Evolutionary conservation across 495 filamentous ascomycete genomes (phyloP), one percentile per base, ranked within the genome.

Genomic region (Penicillium atrosanguineum): DNA sequence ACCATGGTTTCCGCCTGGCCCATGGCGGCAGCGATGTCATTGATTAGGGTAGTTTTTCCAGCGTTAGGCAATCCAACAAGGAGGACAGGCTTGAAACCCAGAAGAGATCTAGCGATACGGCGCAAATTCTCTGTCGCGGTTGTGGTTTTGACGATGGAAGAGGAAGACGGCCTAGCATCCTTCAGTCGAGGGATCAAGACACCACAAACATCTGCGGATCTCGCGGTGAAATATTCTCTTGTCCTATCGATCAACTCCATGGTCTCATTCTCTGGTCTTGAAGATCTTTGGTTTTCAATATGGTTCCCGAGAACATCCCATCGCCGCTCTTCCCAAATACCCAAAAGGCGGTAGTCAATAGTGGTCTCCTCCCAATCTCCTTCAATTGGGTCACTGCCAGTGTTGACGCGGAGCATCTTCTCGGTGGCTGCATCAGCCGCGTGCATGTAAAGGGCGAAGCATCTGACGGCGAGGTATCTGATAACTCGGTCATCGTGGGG

Each of bases 11-110:
- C 74, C 7, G 86, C 79, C 55, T 87, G 87, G 21, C 86, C 86
- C 54, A 96, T 81, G 39, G 82, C 82, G 55, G 78, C 79, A 19
- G 95, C 91, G 55, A 93, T 78, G 56, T 96, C 87, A 65, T 89
- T 87, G n/a, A 92, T 82, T 25, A 92, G 60, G 4, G 86, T 85
- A 4, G 93, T 95, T 71, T 99, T 99, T 23, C 95, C 95, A 18
- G 89, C 87, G 37, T 95, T 92, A 4, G 92, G 82, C 16, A 90
- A 71, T 8, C 95, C 95, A 44, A 90, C 83, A 2, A 97, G 74
- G 44, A 99, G 73, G 23, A 97, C 75, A 9, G 94, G 89, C 1
- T 83, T 79, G 6, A 81, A 63, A 1, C 70, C 71, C 34, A 87
- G 82, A 20, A 97, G 71, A 25, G 84, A 79, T 21, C 67, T 64